Base-by-base conservation (phyloP, 352 stramenopile genomes). In the Pythium dissimile region DNA sequence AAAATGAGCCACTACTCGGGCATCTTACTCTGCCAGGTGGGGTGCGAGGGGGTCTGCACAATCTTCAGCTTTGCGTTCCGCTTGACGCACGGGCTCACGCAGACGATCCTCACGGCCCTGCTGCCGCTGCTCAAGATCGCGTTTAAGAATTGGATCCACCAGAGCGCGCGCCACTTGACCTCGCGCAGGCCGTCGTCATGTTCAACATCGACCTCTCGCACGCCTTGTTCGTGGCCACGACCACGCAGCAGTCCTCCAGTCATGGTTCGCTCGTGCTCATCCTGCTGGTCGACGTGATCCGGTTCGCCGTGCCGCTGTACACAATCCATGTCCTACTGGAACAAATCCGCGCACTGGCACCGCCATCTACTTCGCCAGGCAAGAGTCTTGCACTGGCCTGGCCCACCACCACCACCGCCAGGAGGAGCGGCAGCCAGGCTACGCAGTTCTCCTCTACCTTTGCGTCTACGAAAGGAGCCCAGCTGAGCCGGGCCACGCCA, bases 311-410 rank as follows among this genome's bases (percentile, higher is more conserved):
- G 8, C 31, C 31, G 8, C 8, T 35, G 8, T 35, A 35, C 31
- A 13, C 8, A 35, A 35, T 35, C 31, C 31, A 35, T 13, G 31
- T 35, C 8, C 31, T 35, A 8, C 31, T 35, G 8, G 13, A 35
- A 8, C 8, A 35, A 35, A 35, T 35, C 8, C 31, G 31, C 13
- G 31, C n/a, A 75, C 63, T 47, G 68, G 65, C 26, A 74, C 66
- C 37, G 52, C n/a, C 5, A 52, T 42, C 8, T 13, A 35, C 26
- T 16, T 12, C n/a, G n/a, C n/a, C 5, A 48, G 24, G 9, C 13
- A 27, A n/a, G n/a, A n/a, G n/a, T n/a, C n/a, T n/a, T n/a, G n/a
- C n/a, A n/a, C n/a, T n/a, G n/a, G n/a, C n/a, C n/a, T n/a, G n/a
- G n/a, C n/a, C n/a, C n/a, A n/a, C n/a, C n/a, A n/a, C n/a, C n/a